Base-by-base conservation (phyloP, 768 basidiomycete species). In the Postia placenta region DNA sequence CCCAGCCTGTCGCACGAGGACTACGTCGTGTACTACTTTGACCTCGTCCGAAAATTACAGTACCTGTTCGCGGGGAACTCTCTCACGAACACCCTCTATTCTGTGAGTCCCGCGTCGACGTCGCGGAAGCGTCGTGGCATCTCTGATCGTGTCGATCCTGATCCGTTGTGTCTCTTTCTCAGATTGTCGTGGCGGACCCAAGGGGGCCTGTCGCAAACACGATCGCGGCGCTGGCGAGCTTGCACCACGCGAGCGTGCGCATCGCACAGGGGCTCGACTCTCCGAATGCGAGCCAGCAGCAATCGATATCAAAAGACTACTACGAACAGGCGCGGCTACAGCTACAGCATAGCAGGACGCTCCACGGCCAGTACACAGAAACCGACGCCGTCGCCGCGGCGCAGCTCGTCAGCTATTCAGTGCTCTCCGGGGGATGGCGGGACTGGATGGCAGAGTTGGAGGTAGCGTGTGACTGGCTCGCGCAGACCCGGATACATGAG, bases 341-440 rank as follows among this genome's bases (percentile, higher is more conserved):
- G 59, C 69, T 89, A 41, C 70, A 71, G 50, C 73, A 68, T 44
- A 74, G 77, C 48, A 81, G 77, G 60, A 74, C 76, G 47, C 65
- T 74, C 50, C 72, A 72, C 28, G 78, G 77, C 11, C 62, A 69
- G 23, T 79, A 83, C 67, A 71, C 70, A 36, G 86, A 86, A 50
- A 72, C 72, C 42, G 87, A 91, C 56, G 90, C 86, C 9, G 74
- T 85, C 54, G 88, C 90, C 3, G 87, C 90, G 4, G 61, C 89
- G 37, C 87, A 88, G 63, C 76, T 92, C 53, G 74, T 89, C 51
- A 79, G 75, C 58, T 88, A 82, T 64, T 85, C 83, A 38, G 72
- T 86, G 51, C 68, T 90, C 61, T 81, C 80, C 2, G 84, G 85
- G 46, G 81, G 86, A 28, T 67, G 70, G 45, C 76, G 74, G 15